A percentile compares a stretch with the other conserved stretches of the same genome.
phyloP scores from a whole-genome alignment of 768 basidiomycete species.

The Trametes meyenii region DNA sequence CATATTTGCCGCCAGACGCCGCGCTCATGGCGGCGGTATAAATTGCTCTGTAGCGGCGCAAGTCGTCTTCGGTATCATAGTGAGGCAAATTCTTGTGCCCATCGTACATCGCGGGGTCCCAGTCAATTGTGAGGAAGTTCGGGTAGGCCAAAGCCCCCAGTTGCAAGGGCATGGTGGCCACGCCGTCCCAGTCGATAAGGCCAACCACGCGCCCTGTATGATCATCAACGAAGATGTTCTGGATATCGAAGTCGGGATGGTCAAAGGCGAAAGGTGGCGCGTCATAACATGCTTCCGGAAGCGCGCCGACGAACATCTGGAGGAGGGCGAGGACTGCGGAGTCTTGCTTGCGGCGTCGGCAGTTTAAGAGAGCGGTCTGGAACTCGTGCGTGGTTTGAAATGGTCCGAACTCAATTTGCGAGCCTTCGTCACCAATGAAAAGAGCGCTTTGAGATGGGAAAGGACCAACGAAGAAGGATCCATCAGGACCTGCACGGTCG shows the following conservation, averaged over 20 bases:
- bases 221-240: conserved; percentile 17
- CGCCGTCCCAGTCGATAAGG: conserved; percentile 13
- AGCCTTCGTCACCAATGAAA: not conserved
- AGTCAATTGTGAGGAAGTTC: conserved; percentile 2
- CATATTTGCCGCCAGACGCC: not conserved
- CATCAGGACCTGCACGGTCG: not conserved
- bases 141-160: conserved; percentile 1
- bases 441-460: not conserved
- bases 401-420: not conserved
- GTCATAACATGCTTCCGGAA: not conserved
- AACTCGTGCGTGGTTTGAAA: conserved; percentile 1
- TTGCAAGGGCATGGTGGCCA: not conserved
- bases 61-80: not conserved
- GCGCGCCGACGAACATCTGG: not conserved
- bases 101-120: not conserved
- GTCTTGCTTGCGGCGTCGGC: not conserved
- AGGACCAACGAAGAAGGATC: not conserved
- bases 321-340: not conserved
- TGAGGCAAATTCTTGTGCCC: not conserved
- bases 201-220: not conserved
- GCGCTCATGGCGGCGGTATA: not conserved
- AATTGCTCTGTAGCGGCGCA: conserved; percentile 1
- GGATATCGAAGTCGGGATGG: conserved; percentile 7
- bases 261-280: conserved; percentile 3
- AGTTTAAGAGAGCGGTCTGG: not conserved